phyloP scores from a whole-genome alignment of 768 basidiomycete species.

The Trametes sanguinea region DNA sequence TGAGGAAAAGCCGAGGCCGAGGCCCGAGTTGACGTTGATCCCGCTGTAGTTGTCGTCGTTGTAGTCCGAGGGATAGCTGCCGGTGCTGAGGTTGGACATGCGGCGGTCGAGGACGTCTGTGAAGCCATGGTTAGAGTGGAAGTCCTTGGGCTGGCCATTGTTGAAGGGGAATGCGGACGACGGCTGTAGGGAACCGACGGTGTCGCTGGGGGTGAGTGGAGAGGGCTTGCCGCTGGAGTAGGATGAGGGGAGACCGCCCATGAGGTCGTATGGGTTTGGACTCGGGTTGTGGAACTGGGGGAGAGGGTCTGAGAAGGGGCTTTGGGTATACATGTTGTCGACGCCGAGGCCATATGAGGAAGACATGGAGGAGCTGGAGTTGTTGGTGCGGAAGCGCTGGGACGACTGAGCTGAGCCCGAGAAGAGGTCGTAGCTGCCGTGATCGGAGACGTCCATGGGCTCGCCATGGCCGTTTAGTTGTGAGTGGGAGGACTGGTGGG shows the following conservation, averaged over 20 bases:
- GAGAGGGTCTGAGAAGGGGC: constrained; percentile 61
- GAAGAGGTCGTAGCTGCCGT: constrained; percentile 66
- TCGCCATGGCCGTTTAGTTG: constrained; percentile 48
- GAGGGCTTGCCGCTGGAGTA: constrained; percentile 77
- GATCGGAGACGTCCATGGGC: constrained; percentile 56
- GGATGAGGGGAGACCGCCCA: constrained; percentile 61
- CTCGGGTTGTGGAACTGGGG: constrained; percentile 57
- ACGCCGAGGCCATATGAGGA: constrained; percentile 54
- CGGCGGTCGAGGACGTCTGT: constrained; percentile 66
- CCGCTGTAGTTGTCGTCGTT: constrained; percentile 61
- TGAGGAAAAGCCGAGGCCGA: constrained; percentile 45
- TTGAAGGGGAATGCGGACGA: constrained; percentile 49
- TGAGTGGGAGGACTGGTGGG: constrained; percentile 33
- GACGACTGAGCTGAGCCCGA: constrained; percentile 42
- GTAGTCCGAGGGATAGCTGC: constrained; percentile 59
- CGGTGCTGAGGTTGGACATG: constrained; percentile 45
- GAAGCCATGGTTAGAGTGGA: constrained; percentile 50
- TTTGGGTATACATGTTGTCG: constrained; percentile 60
- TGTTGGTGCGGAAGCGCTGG: constrained; percentile 70
- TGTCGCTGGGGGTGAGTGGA: constrained; percentile 70
- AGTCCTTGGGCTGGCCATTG: constrained; percentile 52
- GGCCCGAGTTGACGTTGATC: constrained; percentile 45
- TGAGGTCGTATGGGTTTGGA: constrained; percentile 63
- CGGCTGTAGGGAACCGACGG: constrained; percentile 58
- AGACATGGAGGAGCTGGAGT: constrained; percentile 70